Conservation (phyloP, 768 basidiomycete genomes). For the Hortiboletus campestris region DNA sequence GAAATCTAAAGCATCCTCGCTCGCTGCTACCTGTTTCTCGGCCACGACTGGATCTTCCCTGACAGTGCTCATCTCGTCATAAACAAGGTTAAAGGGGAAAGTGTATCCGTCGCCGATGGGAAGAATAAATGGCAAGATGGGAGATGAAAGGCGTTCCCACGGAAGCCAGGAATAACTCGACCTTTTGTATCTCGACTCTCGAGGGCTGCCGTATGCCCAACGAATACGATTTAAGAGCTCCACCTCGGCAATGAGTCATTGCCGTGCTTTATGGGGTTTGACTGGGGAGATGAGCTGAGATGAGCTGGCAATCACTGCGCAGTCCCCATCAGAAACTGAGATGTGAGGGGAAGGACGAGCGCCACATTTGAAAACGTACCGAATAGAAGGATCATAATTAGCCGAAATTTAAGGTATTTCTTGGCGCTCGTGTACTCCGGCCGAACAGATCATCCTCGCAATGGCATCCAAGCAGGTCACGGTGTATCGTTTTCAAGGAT, state of each 20-base stretch:
- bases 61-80: constrained; percentile 5
- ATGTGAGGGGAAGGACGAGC: too few species aligned
- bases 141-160: constrained; percentile 17
- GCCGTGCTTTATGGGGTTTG: not conserved
- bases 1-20: constrained; percentile 16
- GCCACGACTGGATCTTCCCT: not conserved
- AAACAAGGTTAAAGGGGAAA: not conserved
- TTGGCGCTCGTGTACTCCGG: too few species aligned
- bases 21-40: constrained; percentile 16
- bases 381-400: too few species aligned
- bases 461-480: too few species aligned
- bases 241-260: not conserved
- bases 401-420: too few species aligned
- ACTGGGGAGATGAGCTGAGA: not conserved
- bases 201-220: not conserved
- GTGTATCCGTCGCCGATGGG: not conserved
- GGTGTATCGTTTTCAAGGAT: too few species aligned
- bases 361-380: too few species aligned
- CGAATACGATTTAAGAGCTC: not conserved
- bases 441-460: too few species aligned
- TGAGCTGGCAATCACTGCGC: not conserved
- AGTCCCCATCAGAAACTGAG: too few species aligned
- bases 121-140: not conserved
- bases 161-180: not conserved
- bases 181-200: constrained; percentile 17